These are phyloP conservation scores for Rhododendron kiyosumense DNA, from an alignment of 148 eudicot species.

Conservation along the genomic window DNA sequence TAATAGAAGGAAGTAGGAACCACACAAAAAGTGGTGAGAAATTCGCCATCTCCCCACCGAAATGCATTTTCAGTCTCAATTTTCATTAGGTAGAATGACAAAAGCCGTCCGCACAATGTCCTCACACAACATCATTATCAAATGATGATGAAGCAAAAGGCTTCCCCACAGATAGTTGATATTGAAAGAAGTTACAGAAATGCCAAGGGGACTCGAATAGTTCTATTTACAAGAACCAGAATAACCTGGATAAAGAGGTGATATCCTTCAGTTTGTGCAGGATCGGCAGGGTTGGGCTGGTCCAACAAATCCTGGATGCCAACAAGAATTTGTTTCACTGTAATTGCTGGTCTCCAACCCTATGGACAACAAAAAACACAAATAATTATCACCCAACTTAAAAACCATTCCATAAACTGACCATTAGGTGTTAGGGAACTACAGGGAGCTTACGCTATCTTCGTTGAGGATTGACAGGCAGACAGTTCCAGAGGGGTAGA, in stretches of 20 bases:
- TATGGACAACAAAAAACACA: conserved; percentile 12
- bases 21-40: background rate
- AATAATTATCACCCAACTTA: conserved; percentile 3
- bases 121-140: background rate
- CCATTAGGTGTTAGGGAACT: background rate
- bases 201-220: background rate
- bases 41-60: background rate
- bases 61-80: background rate
- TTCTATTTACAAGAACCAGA: background rate
- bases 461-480: conserved; percentile 82
- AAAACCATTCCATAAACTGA: background rate
- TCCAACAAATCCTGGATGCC: conserved; percentile 84
- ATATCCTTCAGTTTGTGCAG: conserved; percentile 84
- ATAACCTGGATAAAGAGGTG: conserved; percentile 69
- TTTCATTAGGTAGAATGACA: background rate
- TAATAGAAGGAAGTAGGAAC: background rate
- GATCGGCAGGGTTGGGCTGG: conserved; percentile 67
- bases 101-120: background rate
- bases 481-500: conserved; percentile 81
- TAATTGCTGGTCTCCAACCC: conserved; percentile 93
- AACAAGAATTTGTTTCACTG: conserved; percentile 80
- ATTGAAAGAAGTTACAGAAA: background rate
- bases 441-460: conserved; percentile 51
- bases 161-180: background rate
- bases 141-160: background rate